Conservation (phyloP, 2,329 filamentous ascomycete species). For the Colletotrichum nymphaeae region DNA sequence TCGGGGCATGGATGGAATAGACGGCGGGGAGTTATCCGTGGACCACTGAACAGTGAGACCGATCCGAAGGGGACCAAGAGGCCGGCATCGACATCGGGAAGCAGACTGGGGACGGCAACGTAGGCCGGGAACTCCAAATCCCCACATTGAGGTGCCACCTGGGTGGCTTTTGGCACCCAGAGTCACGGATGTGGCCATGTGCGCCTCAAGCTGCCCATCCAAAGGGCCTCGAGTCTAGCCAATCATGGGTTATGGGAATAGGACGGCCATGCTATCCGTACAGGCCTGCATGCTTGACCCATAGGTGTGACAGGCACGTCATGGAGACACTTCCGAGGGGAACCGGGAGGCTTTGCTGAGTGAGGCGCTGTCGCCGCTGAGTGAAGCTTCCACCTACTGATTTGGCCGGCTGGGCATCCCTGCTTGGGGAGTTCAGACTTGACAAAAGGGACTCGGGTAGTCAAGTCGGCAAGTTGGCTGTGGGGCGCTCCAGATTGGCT, state of each 20-base stretch:
- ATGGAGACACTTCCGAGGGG: background rate
- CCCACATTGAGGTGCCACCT: background rate
- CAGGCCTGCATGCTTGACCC: background rate
- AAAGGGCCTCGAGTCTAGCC: background rate
- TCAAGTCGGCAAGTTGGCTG: constrained; percentile 32
- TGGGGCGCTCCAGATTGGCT: constrained; percentile 5
- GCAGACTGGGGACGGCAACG: constrained; percentile 24
- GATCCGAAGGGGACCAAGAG: constrained; percentile 18
- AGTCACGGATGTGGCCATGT: background rate
- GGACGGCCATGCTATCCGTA: background rate
- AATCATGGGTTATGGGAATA: background rate
- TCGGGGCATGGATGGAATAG: constrained; percentile 8
- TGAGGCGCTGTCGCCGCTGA: background rate
- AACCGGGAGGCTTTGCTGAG: background rate
- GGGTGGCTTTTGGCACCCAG: background rate
- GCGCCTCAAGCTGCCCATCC: background rate
- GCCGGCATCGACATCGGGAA: constrained; percentile 31
- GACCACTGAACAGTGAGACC: constrained; percentile 7
- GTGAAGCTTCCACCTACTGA: background rate
- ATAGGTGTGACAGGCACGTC: background rate
- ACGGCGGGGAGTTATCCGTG: constrained; percentile 20
- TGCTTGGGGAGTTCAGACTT: constrained; percentile 11
- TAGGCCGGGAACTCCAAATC: constrained; percentile 31
- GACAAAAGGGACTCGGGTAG: constrained; percentile 30
- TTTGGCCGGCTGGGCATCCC: constrained; percentile 23